phyloP scores from a whole-genome alignment of 1,139 yeast species.

The Magnusiomyces ingens region DNA sequence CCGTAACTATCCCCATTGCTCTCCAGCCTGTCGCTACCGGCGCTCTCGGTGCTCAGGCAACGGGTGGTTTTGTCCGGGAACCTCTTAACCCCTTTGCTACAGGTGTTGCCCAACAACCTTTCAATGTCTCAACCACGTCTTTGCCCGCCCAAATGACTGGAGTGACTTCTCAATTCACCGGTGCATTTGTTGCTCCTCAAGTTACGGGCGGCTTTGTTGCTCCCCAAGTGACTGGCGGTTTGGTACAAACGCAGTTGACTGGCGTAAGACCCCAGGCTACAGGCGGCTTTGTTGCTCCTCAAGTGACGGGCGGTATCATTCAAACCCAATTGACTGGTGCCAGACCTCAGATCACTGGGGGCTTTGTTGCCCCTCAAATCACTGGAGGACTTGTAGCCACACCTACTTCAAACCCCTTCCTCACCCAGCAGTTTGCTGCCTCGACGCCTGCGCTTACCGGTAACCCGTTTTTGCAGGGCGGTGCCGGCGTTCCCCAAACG shows the following conservation, averaged over 20 bases:
- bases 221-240: constrained; percentile 5
- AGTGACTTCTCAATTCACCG: no score
- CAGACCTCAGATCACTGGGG: not conserved
- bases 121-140: not conserved
- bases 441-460: no score
- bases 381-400: constrained; percentile 8
- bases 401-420: constrained; percentile 12
- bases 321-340: constrained; percentile 4
- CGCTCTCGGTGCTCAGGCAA: constrained; percentile 16
- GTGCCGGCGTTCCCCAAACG: not conserved
- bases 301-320: constrained; percentile 1
- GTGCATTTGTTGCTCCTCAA: constrained; percentile 1
- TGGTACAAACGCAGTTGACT: not conserved
- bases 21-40: constrained; percentile 11
- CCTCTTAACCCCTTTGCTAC: constrained; percentile 36
- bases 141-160: not conserved
- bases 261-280: constrained; percentile 1
- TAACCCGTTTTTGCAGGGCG: not conserved
- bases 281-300: constrained; percentile 1
- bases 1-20: constrained; percentile 15
- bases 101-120: constrained; percentile 29
- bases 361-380: not conserved
- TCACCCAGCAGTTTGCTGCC: constrained; percentile 1
- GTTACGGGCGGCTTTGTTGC: constrained; percentile 1
- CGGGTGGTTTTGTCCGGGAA: constrained; percentile 33